Percentiles rank a stretch among this genome's conserved stretches.
Conservation (phyloP, 1,139 yeast species). For the Geotrichum siamense region DNA sequence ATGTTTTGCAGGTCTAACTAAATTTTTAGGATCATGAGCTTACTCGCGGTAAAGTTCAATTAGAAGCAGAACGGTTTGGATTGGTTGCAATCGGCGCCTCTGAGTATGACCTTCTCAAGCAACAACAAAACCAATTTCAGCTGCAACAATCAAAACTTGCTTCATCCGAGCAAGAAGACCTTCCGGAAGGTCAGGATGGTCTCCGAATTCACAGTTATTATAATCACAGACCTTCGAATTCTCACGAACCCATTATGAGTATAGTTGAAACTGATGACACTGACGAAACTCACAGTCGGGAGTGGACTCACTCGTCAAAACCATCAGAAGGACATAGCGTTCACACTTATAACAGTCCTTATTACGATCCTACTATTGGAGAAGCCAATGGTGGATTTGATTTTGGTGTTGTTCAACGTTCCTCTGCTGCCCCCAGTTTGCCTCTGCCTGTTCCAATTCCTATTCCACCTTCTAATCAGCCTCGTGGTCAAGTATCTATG, state of each 20-base stretch:
- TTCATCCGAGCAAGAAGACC: no score
- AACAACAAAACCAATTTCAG: slow-evolving; percentile 12
- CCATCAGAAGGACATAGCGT: slow-evolving; percentile 10
- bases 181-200: background rate
- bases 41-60: slow-evolving; percentile 20
- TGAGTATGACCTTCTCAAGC: slow-evolving; percentile 28
- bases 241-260: slow-evolving; percentile 11
- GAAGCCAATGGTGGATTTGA: slow-evolving; percentile 3
- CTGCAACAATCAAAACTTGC: background rate
- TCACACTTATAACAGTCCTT: slow-evolving; percentile 4
- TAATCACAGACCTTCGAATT: slow-evolving; percentile 4
- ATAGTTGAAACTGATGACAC: slow-evolving; percentile 5
- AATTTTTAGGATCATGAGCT: slow-evolving; percentile 7
- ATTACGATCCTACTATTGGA: slow-evolving; percentile 11
- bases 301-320: slow-evolving; percentile 8
- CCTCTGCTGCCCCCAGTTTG: background rate
- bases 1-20: background rate
- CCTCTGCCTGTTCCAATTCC: slow-evolving; percentile 9
- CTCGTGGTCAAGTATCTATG: background rate
- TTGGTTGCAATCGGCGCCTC: slow-evolving; percentile 35
- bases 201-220: background rate
- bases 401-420: background rate
- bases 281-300: background rate
- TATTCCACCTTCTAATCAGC: slow-evolving; percentile 1
- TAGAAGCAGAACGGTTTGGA: slow-evolving; percentile 32